Evolutionary conservation across 192 early-diverging fungal genomes (phyloP).

Genomic region (Backusella circina): DNA sequence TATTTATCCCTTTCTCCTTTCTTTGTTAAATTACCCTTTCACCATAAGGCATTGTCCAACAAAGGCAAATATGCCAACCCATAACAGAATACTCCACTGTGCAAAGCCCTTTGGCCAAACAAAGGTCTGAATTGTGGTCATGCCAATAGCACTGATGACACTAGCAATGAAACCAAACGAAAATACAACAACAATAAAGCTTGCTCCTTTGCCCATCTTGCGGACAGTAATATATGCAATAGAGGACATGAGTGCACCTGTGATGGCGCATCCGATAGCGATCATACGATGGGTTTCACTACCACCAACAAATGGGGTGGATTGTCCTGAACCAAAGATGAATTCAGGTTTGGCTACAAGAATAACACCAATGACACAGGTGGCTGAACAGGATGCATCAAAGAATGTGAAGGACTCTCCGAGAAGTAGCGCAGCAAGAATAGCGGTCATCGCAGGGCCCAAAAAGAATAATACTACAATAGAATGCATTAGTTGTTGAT

Average conservation of each 20-base stretch:
- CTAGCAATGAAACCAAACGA: constrained; percentile 69
- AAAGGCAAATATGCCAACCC: constrained; percentile 60
- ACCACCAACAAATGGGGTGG: background rate
- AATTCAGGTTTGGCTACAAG: constrained; percentile 56
- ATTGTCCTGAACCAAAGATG: constrained; percentile 22
- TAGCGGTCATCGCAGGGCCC: constrained; percentile 69
- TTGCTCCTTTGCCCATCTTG: constrained; percentile 63
- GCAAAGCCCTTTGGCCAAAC: constrained; percentile 32
- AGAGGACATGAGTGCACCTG: constrained; percentile 55
- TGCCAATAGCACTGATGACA: constrained; percentile 39
- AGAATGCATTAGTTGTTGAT: background rate
- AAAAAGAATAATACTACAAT: constrained; percentile 65
- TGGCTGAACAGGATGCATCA: constrained; percentile 47
- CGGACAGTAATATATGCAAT: constrained; percentile 69
- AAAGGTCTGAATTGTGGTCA: constrained; percentile 37
- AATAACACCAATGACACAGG: constrained; percentile 61
- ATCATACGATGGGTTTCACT: constrained; percentile 11
- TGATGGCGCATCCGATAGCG: constrained; percentile 47
- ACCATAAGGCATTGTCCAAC: constrained; percentile 69
- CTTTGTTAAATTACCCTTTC: constrained; percentile 45
- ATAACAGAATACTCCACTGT: constrained; percentile 46
- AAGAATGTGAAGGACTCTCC: constrained; percentile 59
- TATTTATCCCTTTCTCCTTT: background rate
- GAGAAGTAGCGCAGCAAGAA: constrained; percentile 57
- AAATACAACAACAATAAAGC: constrained; percentile 73